A percentile compares a stretch with the other conserved stretches of the same genome.
These are phyloP conservation scores for Akanthomyces lecanii DNA, from an alignment of 2,329 filamentous ascomycete genomes.

Conservation along the genomic window DNA sequence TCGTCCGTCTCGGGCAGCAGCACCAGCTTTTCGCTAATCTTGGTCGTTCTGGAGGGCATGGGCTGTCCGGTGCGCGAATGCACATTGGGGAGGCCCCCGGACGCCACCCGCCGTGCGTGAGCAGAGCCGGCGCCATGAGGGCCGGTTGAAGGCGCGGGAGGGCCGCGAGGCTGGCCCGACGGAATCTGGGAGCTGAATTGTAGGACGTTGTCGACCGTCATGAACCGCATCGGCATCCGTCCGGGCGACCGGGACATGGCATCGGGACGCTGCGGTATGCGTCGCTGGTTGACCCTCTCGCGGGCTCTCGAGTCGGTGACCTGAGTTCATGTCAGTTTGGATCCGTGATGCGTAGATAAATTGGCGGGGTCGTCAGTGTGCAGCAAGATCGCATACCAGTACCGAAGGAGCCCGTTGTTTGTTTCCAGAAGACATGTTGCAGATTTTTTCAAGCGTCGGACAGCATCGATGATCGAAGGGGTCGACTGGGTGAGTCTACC, in stretches of 20 bases:
- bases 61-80: slow-evolving; percentile 48
- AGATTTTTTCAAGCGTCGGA: neutral
- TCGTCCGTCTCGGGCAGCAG: slow-evolving; percentile 76
- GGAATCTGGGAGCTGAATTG: slow-evolving; percentile 93
- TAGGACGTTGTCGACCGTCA: slow-evolving; percentile 90
- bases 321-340: slow-evolving; percentile 21
- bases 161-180: slow-evolving; percentile 80
- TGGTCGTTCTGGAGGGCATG: slow-evolving; percentile 81
- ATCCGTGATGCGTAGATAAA: slow-evolving; percentile 10
- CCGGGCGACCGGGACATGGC: slow-evolving; percentile 28
- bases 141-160: slow-evolving; percentile 48
- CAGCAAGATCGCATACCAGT: slow-evolving; percentile 14
- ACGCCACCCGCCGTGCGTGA: slow-evolving; percentile 26
- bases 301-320: slow-evolving; percentile 35
- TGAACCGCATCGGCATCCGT: slow-evolving; percentile 61
- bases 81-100: slow-evolving; percentile 38
- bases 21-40: slow-evolving; percentile 96
- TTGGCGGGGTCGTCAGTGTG: neutral
- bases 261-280: slow-evolving; percentile 31
- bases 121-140: slow-evolving; percentile 20
- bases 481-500: neutral
- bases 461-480: neutral
- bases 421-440: slow-evolving; percentile 17
- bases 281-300: slow-evolving; percentile 32
- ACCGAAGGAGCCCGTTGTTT: slow-evolving; percentile 17